These are phyloP conservation scores for Beauveria asiatica DNA, from an alignment of 2,329 filamentous ascomycete genomes.

Conservation along the genomic window DNA sequence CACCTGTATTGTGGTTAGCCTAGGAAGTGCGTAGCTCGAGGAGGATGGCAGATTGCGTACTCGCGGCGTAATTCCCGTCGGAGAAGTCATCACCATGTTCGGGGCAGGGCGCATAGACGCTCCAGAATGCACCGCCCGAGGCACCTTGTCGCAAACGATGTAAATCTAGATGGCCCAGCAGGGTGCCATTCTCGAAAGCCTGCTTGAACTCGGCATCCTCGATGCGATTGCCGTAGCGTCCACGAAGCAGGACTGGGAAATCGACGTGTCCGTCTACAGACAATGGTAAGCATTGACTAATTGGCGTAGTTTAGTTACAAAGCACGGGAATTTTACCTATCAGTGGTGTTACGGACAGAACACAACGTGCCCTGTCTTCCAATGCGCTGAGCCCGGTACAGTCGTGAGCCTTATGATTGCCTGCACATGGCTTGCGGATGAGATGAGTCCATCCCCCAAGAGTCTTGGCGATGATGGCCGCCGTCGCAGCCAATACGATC, in stretches of 20 bases:
- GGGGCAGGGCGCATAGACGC: constrained; percentile 73
- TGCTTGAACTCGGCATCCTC: constrained; percentile 65
- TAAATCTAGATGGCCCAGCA: constrained; percentile 68
- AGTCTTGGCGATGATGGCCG: neutral
- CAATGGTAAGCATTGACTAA: neutral
- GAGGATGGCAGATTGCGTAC: constrained; percentile 32
- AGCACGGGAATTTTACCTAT: neutral
- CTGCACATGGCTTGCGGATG: neutral
- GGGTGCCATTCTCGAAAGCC: constrained; percentile 61
- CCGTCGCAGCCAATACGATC: neutral
- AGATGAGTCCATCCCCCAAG: neutral
- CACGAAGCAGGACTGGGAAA: constrained; percentile 65
- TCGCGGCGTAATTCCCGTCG: constrained; percentile 59
- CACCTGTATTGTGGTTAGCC: constrained; percentile 31
- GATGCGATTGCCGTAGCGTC: constrained; percentile 65
- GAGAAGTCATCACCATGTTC: constrained; percentile 64
- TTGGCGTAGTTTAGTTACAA: neutral
- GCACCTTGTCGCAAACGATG: constrained; percentile 62
- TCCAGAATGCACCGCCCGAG: constrained; percentile 88
- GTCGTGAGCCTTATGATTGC: no score
- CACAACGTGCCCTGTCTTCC: neutral
- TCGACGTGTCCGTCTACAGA: constrained; percentile 79
- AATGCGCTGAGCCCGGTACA: neutral
- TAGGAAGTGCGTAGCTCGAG: neutral
- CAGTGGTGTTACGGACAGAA: constrained; percentile 4